Percentiles rank a stretch among this genome's conserved stretches.
Evolutionary conservation across 352 stramenopile genomes (phyloP).

Genomic region (Pythium aristosporum): DNA sequence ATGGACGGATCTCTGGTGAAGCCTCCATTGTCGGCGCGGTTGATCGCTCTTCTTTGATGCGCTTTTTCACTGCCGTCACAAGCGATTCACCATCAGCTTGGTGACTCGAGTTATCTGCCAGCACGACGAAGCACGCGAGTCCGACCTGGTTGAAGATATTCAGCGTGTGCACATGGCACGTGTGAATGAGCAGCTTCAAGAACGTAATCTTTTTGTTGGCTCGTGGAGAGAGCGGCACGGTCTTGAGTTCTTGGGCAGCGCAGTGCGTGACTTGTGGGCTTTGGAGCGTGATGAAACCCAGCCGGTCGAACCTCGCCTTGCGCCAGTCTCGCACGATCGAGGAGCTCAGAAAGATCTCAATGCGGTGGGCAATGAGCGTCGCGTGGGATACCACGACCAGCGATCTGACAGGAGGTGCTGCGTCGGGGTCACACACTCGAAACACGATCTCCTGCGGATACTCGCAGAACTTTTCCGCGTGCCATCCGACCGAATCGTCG

Average conservation of each 20-base stretch:
- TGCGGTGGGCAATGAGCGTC: slow-evolving; percentile 35
- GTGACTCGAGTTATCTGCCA: not conserved
- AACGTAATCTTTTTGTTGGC: slow-evolving; percentile 24
- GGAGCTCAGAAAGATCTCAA: slow-evolving; percentile 43
- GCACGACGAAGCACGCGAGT: slow-evolving; percentile 30
- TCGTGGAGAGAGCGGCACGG: slow-evolving; percentile 29
- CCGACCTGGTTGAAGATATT: slow-evolving; percentile 64
- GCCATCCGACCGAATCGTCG: slow-evolving; percentile 29
- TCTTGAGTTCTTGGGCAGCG: slow-evolving; percentile 49
- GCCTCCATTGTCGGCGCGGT: not conserved
- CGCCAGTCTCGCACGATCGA: not conserved
- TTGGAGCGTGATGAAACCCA: slow-evolving; percentile 45
- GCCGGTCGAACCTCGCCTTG: slow-evolving; percentile 29
- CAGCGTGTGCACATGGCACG: slow-evolving; percentile 36
- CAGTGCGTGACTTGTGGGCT: slow-evolving; percentile 28
- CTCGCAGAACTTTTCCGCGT: slow-evolving; percentile 58
- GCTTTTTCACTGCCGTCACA: not conserved
- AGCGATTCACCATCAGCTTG: not conserved
- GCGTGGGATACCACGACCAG: slow-evolving; percentile 13
- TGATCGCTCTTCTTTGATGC: not conserved
- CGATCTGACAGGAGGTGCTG: slow-evolving; percentile 20
- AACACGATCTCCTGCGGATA: slow-evolving; percentile 62
- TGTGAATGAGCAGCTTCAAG: slow-evolving; percentile 44
- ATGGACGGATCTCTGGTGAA: not conserved
- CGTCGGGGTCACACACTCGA: slow-evolving; percentile 29